Evolutionary conservation across 140 eudicot species (phyloP), one percentile per base, ranked within the genome.

Genomic region (Stevia rebaudiana): DNA sequence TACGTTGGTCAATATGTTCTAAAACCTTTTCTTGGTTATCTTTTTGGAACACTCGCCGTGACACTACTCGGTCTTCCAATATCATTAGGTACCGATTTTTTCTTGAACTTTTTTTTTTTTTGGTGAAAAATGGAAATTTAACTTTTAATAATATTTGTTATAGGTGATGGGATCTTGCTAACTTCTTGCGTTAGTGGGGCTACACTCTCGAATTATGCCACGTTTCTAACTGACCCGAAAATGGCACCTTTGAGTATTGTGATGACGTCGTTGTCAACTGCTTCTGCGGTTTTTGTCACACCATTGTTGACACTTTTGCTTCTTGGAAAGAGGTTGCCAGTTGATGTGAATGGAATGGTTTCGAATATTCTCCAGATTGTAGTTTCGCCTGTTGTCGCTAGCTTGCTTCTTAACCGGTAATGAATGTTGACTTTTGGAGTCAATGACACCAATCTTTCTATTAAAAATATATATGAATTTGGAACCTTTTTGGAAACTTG

Each of bases 221-320:
- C 97, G 37, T 90, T 90, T 63, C 62, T 90, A 19, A 86, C 95
- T 0, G 97, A 90, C 74, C 94, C 90, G 9, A 31, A 59, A 64
- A 86, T 90, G 97, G 94, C 97, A 23, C 97, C 95, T 47, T 76
- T 90, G 59, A 90, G 97, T 83, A 90, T 90, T 35, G 94, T 90
- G 53, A 90, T 90, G 95, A 90, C 97, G 18, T 84, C 97, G 17
- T 51, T 90, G 51, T 90, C 95, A 35, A 90, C 97, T 42, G 94
- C 95, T 49, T 60, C 90, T 47, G 95, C 97, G 5, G 89, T 79
- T 59, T 80, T 90, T 63, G 83, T 86, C 36, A 90, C 95, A 24
- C 97, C 97, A 4, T 52, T 82, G 30, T 79, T 90, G 53, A 83
- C 97, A 13, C 79, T 90, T 60, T 64, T 86, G 73, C 95, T 90